A percentile compares a stretch with the other conserved stretches of the same genome.
Evolutionary conservation across 176 grass and related monocot species (phyloP).

Genomic region (Eleusine coracana): DNA sequence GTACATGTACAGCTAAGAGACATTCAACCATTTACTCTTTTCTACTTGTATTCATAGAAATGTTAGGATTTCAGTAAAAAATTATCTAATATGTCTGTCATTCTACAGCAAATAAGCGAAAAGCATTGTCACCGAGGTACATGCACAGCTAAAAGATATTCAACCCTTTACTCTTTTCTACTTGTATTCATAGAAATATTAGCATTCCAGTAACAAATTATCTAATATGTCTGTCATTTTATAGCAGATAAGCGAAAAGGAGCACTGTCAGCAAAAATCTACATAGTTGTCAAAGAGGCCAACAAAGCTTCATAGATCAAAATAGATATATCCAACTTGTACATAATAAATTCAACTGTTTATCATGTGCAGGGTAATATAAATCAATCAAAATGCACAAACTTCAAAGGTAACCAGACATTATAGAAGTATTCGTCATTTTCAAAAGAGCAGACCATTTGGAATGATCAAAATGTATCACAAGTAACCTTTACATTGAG

Average conservation of each 20-base stretch:
- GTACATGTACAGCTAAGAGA: background rate
- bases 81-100: background rate
- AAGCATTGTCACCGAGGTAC: background rate
- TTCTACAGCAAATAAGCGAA: background rate
- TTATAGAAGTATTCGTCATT: background rate
- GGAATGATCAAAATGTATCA: slow-evolving; percentile 11
- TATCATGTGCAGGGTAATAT: background rate
- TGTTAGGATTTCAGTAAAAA: background rate
- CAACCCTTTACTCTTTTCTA: background rate
- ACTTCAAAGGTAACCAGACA: slow-evolving; percentile 1
- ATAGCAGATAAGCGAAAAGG: background rate
- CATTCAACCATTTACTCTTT: background rate
- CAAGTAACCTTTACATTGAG: background rate
- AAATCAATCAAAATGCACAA: background rate
- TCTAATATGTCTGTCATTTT: background rate
- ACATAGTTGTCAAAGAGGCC: background rate
- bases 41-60: slow-evolving; percentile 7
- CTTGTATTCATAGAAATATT: slow-evolving; percentile 6
- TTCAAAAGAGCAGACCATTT: background rate
- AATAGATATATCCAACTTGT: background rate
- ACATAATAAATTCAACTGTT: slow-evolving; percentile 5
- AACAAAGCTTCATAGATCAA: slow-evolving; percentile 11
- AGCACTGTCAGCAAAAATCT: background rate
- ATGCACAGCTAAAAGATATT: background rate
- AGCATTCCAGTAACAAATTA: background rate